Percentiles rank a stretch among this genome's conserved stretches.
phyloP scores from a whole-genome alignment of 495 filamentous ascomycete species.

The Penicillium steckii region DNA sequence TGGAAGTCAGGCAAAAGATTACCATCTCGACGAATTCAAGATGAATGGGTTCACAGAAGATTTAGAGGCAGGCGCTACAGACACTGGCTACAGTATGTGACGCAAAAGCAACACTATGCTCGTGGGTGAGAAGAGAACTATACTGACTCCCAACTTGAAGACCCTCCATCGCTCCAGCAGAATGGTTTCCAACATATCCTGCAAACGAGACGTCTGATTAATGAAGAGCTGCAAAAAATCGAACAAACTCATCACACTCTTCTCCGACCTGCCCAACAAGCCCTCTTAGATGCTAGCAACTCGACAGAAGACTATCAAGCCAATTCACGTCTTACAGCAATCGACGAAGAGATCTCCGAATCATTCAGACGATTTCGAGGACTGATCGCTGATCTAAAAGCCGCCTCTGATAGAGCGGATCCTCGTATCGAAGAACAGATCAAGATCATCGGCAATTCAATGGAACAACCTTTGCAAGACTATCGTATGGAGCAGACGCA shows the following conservation, averaged over 20 bases:
- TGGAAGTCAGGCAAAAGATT: no score
- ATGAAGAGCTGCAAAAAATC: neutral
- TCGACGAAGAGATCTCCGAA: slow-evolving; percentile 69
- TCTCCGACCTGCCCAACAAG: slow-evolving; percentile 16
- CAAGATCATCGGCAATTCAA: slow-evolving; percentile 60
- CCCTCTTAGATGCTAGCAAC: slow-evolving; percentile 13
- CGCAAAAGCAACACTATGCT: neutral
- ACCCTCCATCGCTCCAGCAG: neutral
- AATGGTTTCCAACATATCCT: neutral
- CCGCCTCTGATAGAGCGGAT: slow-evolving; percentile 57
- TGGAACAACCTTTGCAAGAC: slow-evolving; percentile 65
- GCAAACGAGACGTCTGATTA: neutral
- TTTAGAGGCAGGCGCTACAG: neutral
- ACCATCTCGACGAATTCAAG: neutral
- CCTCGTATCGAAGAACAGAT: slow-evolving; percentile 67
- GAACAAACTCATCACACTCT: neutral
- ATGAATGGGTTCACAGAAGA: neutral
- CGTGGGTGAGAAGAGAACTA: no score
- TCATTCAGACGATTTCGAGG: slow-evolving; percentile 62
- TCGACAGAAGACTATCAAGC: slow-evolving; percentile 4
- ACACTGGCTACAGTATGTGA: neutral
- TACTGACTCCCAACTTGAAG: neutral
- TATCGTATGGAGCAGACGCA: slow-evolving; percentile 66
- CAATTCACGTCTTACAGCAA: slow-evolving; percentile 34
- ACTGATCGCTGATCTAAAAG: slow-evolving; percentile 67